phyloP scores from a whole-genome alignment of 768 basidiomycete species.

The Mycena belliarum region DNA sequence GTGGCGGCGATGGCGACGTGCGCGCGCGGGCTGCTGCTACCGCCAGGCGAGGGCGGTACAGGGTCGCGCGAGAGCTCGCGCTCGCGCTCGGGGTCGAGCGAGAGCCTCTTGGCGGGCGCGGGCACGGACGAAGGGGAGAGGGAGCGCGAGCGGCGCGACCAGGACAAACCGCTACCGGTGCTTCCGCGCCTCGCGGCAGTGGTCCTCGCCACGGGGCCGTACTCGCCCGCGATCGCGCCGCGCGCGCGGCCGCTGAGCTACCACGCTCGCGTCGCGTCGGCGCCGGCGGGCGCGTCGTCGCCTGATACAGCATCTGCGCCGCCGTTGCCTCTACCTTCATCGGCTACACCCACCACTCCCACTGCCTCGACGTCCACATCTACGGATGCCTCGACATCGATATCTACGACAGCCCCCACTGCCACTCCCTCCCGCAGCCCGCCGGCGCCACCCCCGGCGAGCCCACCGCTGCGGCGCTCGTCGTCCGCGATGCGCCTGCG shows the following conservation, averaged over 20 bases:
- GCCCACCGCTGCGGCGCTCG: conserved; percentile 1
- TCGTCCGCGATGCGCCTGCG: conserved; percentile 10
- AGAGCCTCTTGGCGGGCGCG: too few relatives aligned
- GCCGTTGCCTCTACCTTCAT: neutral
- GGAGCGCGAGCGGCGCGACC: neutral
- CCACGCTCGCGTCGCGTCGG: conserved; percentile 1
- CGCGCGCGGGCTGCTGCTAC: conserved; percentile 11
- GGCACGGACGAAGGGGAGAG: neutral
- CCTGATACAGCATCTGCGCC: neutral
- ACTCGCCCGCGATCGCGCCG: conserved; percentile 14
- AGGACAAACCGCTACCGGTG: conserved; percentile 11
- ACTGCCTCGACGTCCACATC: neutral
- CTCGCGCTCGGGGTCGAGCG: too few relatives aligned
- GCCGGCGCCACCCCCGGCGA: neutral
- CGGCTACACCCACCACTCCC: neutral
- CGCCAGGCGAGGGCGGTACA: conserved; percentile 5
- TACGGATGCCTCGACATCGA: neutral
- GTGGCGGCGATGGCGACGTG: conserved; percentile 7
- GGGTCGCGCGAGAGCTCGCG: conserved; percentile 5
- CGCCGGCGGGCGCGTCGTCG: neutral
- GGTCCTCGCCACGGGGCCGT: conserved; percentile 17
- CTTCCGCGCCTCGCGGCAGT: conserved; percentile 15
- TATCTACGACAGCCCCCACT: neutral
- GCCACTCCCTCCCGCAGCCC: neutral
- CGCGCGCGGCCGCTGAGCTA: neutral